Base-by-base conservation (phyloP, 345 rosid genomes). In the Sonneratia alba region DNA sequence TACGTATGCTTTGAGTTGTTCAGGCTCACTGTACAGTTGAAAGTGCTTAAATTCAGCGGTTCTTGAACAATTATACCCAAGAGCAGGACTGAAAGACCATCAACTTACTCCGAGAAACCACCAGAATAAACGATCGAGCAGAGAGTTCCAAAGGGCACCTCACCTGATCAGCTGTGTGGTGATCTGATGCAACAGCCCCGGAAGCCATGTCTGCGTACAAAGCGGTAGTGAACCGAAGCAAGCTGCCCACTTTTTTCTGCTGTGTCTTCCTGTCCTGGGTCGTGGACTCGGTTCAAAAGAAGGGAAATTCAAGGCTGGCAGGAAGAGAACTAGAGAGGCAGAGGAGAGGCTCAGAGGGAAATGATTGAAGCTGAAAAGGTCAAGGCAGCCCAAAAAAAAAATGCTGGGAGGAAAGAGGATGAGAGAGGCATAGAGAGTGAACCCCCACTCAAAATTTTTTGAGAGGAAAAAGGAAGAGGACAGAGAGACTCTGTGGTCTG, bases 171-270 rank as follows among this genome's bases (percentile, higher is more conserved):
- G 69, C 11, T n/a, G 37, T 6, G 6, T 49, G 77, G 68, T 73
- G 77, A 76, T 73, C 79, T 49, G 77, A 67, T 53, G 56, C 74
- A 71, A 71, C 75, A 43, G 79, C 67, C 61, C 73, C 73, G 63
- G 79, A 36, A 51, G 79, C 82, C 82, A 79, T 79, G 79, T 59
- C 34, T 61, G 37, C 32, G 48, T 21, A 27, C 40, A 51, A 15
- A 37, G 64, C 43, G 32, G 70, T 68, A 18, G 61, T 22, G 40
- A 51, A 51, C 49, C 34, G 48, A 34, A 65, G 70, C 32, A 36
- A 55, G 59, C 43, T 48, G 49, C 37, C 3, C 34, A 36, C 56
- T 64, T n/a, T 38, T 47, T 65, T 66, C 64, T 53, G 6, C 45
- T 42, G 6, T 9, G 6, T 63, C 36, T 55, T 61, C 21, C 74